Conservation (phyloP, 176 grass and related monocot species). For the Cocos nucifera region DNA sequence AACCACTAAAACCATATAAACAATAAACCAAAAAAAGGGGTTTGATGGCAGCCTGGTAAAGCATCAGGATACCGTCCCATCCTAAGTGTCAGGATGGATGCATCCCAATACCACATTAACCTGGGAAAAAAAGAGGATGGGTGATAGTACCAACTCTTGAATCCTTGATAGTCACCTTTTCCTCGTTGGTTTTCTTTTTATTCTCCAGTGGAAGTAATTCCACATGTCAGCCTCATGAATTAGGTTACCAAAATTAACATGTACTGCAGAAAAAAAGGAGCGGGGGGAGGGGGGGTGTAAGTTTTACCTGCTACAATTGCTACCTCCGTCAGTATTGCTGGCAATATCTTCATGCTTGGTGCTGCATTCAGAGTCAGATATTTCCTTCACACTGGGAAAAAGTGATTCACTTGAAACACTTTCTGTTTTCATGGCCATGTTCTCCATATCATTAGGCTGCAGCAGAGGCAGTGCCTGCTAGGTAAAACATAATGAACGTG, state of each 20-base stretch:
- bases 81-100: too few species aligned
- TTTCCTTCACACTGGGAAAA: constrained; percentile 15
- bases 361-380: not conserved
- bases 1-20: too few species aligned
- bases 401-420: constrained; percentile 18
- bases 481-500: too few species aligned
- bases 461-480: constrained; percentile 15
- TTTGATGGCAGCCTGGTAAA: too few species aligned
- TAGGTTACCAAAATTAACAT: constrained; percentile 46
- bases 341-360: constrained; percentile 16
- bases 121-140: too few species aligned
- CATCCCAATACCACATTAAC: too few species aligned
- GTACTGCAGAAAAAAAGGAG: constrained; percentile 20
- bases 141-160: too few species aligned
- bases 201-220: too few species aligned
- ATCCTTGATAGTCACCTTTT: too few species aligned
- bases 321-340: constrained; percentile 1
- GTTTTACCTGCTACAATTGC: constrained; percentile 32
- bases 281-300: constrained; percentile 22
- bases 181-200: too few species aligned
- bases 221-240: constrained; percentile 6
- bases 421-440: constrained; percentile 7
- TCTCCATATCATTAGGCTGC: constrained; percentile 11
- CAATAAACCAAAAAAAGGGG: too few species aligned
- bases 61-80: too few species aligned